phyloP scores from a whole-genome alignment of 768 basidiomycete species.

The Austroboletus festivus region DNA sequence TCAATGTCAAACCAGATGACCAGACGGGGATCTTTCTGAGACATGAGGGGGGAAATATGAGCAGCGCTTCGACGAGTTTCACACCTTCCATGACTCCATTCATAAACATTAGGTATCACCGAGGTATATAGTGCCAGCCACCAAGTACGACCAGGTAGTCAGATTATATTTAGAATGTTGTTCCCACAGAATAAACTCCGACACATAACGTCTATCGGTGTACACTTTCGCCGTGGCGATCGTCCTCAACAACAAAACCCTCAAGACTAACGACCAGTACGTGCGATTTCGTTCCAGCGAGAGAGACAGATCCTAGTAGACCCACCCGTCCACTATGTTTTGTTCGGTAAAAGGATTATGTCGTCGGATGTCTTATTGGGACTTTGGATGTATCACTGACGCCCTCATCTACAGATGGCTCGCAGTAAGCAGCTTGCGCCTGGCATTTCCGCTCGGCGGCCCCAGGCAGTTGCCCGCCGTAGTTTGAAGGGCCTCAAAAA shows the following conservation, averaged over 20 bases:
- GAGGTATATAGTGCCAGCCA: conserved; percentile 17
- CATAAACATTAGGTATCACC: conserved; percentile 18
- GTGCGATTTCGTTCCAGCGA: conserved; percentile 26
- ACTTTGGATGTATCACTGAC: conserved; percentile 36
- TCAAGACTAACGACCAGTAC: conserved; percentile 45
- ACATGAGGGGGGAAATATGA: background rate
- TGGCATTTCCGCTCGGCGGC: conserved; percentile 77
- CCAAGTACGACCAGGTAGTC: background rate
- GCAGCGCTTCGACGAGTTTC: background rate
- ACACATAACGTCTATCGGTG: conserved; percentile 9
- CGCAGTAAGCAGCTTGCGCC: conserved; percentile 83
- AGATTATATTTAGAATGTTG: conserved; percentile 16
- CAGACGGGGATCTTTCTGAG: conserved; percentile 47
- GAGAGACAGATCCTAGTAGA: background rate
- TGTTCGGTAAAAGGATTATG: conserved; percentile 7
- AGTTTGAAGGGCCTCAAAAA: conserved; percentile 84
- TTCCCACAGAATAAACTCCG: conserved; percentile 30
- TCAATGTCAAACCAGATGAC: conserved; percentile 85
- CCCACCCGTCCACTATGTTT: background rate
- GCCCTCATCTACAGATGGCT: conserved; percentile 60
- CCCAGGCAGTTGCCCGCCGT: conserved; percentile 76
- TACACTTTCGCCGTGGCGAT: conserved; percentile 16
- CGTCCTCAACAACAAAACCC: conserved; percentile 34
- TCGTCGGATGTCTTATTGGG: conserved; percentile 33
- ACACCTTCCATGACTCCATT: conserved; percentile 26